A percentile compares a stretch with the other conserved stretches of the same genome.
phyloP scores from a whole-genome alignment of 2,329 filamentous ascomycete genomes.

The Phaeosphaeria sp. region DNA sequence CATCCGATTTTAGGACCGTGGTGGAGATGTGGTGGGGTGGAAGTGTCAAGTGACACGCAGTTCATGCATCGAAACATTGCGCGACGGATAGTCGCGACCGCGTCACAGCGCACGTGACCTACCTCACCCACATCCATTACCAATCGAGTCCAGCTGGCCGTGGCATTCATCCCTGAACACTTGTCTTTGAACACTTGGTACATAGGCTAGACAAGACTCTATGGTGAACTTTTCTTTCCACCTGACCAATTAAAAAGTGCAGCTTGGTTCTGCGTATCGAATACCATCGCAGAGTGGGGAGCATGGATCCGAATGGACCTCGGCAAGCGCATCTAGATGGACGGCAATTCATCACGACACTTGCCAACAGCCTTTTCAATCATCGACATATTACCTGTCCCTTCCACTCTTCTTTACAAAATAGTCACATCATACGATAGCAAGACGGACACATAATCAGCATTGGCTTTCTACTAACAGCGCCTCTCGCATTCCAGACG shows the following conservation, averaged over 20 bases:
- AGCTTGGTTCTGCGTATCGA: too few relatives aligned
- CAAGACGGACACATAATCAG: not conserved
- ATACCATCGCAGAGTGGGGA: not conserved
- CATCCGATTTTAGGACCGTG: not conserved
- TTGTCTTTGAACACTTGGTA: not conserved
- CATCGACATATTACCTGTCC: not conserved
- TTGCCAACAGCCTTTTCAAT: not conserved
- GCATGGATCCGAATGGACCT: constrained; percentile 22
- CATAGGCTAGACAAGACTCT: not conserved
- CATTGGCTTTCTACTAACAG: not conserved
- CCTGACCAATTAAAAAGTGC: too few relatives aligned
- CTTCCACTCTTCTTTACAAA: not conserved
- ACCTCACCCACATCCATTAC: not conserved
- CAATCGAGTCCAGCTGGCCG: not conserved
- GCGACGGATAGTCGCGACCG: constrained; percentile 9
- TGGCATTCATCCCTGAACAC: not conserved
- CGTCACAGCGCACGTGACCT: not conserved
- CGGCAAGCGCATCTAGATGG: constrained; percentile 29
- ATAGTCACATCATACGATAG: not conserved
- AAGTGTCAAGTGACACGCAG: not conserved
- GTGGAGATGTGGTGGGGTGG: constrained; percentile 7
- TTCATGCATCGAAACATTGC: not conserved
- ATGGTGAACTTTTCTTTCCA: too few relatives aligned
- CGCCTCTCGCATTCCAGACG: not conserved
- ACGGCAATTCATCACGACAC: constrained; percentile 33